Evolutionary conservation across 441 rosid species (phyloP), one percentile per base, ranked within the genome.

Genomic region (Pelargonium fulgidum): DNA sequence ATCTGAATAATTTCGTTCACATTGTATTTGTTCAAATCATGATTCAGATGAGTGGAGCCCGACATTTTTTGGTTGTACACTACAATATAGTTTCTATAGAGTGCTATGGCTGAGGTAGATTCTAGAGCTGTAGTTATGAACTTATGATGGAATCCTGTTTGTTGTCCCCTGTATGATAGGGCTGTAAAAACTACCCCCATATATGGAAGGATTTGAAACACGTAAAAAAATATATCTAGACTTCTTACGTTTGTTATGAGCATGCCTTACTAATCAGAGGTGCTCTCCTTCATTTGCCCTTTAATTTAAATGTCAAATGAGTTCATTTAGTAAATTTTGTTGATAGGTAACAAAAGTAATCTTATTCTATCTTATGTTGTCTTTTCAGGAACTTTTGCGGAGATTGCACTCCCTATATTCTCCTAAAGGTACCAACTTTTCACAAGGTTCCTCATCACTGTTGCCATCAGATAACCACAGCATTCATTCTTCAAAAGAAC

Each of bases 351-450:
- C 7, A 26, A 61, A 3, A 4, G 16, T 17, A 61, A 20, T 61
- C 39, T 61, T 22, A 22, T 61, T 14, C 39, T 17, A 48, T 61
- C 16, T 20, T 19, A 47, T 64, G 10, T 54, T 26, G 36, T 56
- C 59, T 62, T 58, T 12, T 58, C 9, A 91, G 98, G 93, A 70
- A 71, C 82, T 91, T 75, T 80, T 88, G 78, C 87, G 96, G 77
- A 88, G 80, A 80, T 74, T 93, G 65, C 87, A 85, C 72, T 89
- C 93, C 67, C 70, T 86, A 20, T 76, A 76, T 73, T 82, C 89
- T 63, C 65, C 68, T 65, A 84, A 80, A 78, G 76, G 79, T 45
- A 70, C 85, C 50, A 79, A 79, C 62, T 42, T 47, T 65, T 75
- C 77, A 42, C 71, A 70, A 45, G 78, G 68, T 33, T 72, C 75